Evolutionary conservation across 1,284 basidiomycete species (phyloP), one percentile per base, ranked within the genome.

Genomic region (Tremellales sp.): DNA sequence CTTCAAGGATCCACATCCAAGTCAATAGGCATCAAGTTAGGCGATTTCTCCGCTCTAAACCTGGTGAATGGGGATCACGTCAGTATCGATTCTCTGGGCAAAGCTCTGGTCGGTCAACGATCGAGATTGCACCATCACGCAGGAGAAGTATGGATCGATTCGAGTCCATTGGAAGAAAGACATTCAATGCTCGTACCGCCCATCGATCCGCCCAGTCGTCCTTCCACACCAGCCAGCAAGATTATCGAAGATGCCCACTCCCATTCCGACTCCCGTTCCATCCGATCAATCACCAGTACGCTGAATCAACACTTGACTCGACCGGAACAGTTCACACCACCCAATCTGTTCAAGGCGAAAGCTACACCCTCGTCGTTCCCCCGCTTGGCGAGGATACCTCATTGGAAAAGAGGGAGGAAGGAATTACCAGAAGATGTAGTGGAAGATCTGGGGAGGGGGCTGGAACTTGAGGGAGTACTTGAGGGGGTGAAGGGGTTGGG

Each of bases 11-110:
- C 55, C 22, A 62, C 58, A 3, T 56, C 63, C 4, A 54, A 50
- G 11, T 63, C 61, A 4, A 56, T 64, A 12, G 63, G 64, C 4
- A 45, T 68, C 40, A 61, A 60, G 40, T 39, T 68, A 3, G 45
- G 44, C n/a, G 63, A 68, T 43, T 68, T 67, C 33, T 65, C 60
- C 3, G 66, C 66, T 2, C 51, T 64, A 25, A 65, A 66, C 43
- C 41, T 67, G 4, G 45, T 48, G 3, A 43, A 52, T 3, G 54
- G 12, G 29, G 29, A 46, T 52, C 17, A 41, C 40, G 15, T 48
- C 48, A 35, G 45, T 25, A 13, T 40, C 13, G 36, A 46, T 17
- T 35, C 19, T 33, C 35, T 40, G 24, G 45, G 22, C 23, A 25
- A 8, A 35, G n/a, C n/a, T 10, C 11, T 8, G 35, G 11, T 15